Evolutionary conservation across 73 alveolate genomes (phyloP).

Genomic region (Paramecium biaurelia): DNA sequence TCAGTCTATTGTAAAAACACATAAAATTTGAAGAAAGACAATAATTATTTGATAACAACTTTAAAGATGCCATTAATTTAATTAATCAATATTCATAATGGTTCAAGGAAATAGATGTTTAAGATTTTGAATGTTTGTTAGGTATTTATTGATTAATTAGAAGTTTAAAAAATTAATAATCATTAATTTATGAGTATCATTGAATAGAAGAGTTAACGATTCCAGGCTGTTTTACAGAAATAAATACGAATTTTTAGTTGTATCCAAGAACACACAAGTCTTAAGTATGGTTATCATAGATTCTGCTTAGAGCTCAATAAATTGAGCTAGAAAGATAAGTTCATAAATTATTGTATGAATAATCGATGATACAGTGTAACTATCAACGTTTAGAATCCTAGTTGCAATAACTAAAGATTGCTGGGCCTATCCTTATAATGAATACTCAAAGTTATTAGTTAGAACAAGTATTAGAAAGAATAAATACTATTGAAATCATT

Average conservation of each 20-base stretch:
- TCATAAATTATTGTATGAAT: conserved; percentile 28
- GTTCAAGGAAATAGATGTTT: neutral
- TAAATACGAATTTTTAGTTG: neutral
- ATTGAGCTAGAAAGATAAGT: conserved; percentile 47
- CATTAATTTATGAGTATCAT: neutral
- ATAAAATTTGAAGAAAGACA: conserved; percentile 5
- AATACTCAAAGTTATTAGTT: neutral
- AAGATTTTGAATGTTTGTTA: conserved; percentile 37
- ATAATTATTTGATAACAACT: neutral
- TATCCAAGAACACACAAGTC: conserved; percentile 35
- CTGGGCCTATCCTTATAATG: conserved; percentile 49
- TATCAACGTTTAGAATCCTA: conserved; percentile 34
- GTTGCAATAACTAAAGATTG: neutral
- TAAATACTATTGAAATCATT: neutral
- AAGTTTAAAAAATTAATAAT: conserved; percentile 13
- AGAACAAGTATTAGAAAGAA: conserved; percentile 15
- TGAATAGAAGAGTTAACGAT: neutral
- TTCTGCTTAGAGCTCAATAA: conserved; percentile 36
- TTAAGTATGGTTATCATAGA: conserved; percentile 19
- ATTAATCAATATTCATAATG: neutral
- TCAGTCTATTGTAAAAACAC: neutral
- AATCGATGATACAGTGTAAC: conserved; percentile 37
- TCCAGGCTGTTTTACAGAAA: neutral
- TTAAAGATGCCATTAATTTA: neutral
- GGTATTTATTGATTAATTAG: conserved; percentile 7